Evolutionary conservation across 2,329 filamentous ascomycete genomes (phyloP), one percentile per base, ranked within the genome.

Genomic region (Mollisia scopiformis): DNA sequence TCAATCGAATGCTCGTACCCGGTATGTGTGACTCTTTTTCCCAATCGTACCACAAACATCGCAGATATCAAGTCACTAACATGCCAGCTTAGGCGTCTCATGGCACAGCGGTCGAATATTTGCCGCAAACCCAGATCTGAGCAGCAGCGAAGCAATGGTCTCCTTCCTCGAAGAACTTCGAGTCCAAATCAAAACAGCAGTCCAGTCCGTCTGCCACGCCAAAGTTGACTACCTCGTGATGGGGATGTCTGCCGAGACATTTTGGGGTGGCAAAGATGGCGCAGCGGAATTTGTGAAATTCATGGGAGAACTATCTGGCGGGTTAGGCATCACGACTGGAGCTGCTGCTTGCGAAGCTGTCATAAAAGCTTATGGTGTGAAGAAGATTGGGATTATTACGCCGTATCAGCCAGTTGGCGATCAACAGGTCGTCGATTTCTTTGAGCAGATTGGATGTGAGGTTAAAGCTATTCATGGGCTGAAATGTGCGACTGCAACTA

Each of bases 201-300:
- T 74, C 6, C 50, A 65, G 27, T 67, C 63, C 31, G 71, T 72
- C 14, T 67, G 67, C 62, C 68, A 69, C 21, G 69, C 68, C 23
- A 62, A 69, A 50, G 67, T 69, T 8, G 72, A 73, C 30, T 74
- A 68, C 63, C 64, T 74, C 58, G 72, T 73, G 28, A 73, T 74
- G 72, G 71, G 73, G 21, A 75, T 74, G 71, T 69, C 64, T 4
- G 70, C 70, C 1, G 73, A 73, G 64, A 73, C 71, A 2, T 73
- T 74, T 65, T 73, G 72, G 73, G 72, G 71, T 16, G 71, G 72
- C 10, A 66, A 66, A 47, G 64, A 65, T n/a, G 71, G 72, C 11
- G 72, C 72, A 8, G 61, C 64, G 8, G 65, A 72, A 52, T 74
- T 74, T 54, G 70, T 71, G 21, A 63, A 65, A 10, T 71, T 72